Percentiles rank a stretch among this genome's conserved stretches.
Conservation (phyloP, 495 filamentous ascomycete genomes). For the Neurospora pannonica region DNA sequence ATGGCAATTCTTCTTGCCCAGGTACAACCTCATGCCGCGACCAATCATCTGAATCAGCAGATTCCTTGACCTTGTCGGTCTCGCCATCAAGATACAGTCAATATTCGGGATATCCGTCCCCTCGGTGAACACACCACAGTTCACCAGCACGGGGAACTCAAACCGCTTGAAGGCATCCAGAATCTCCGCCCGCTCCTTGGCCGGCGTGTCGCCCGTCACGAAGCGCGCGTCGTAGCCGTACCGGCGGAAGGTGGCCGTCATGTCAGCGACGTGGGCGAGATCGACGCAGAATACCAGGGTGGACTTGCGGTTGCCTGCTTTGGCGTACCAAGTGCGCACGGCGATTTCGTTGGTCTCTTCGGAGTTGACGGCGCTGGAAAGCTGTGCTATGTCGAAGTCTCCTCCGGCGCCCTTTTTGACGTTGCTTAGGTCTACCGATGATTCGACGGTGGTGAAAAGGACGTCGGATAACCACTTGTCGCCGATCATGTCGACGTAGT, state of each 20-base stretch:
- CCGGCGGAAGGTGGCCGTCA: constrained; percentile 66
- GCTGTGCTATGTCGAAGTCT: constrained; percentile 65
- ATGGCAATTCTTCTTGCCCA: constrained; percentile 81
- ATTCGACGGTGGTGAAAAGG: constrained; percentile 85
- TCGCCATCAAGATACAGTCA: constrained; percentile 81
- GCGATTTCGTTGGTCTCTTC: constrained; percentile 67
- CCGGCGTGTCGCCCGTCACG: constrained; percentile 69
- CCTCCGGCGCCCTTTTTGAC: constrained; percentile 53
- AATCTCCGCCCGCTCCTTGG: constrained; percentile 50
- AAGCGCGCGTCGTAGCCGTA: constrained; percentile 74
- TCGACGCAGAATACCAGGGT: constrained; percentile 93
- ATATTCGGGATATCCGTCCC: constrained; percentile 96
- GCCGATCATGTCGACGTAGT: constrained; percentile 93
- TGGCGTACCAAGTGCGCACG: constrained; percentile 73
- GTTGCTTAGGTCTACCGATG: constrained; percentile 61
- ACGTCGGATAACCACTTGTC: constrained; percentile 79
- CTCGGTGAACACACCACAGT: constrained; percentile 95
- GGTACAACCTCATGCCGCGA: constrained; percentile 73
- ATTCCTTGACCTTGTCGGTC: constrained; percentile 84
- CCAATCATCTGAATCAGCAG: constrained; percentile 97
- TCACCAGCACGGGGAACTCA: constrained; percentile 83
- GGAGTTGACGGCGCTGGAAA: constrained; percentile 77
- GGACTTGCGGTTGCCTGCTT: constrained; percentile 62
- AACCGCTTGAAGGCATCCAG: constrained; percentile 63
- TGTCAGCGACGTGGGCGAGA: constrained; percentile 60